Percentiles rank a stretch among this genome's conserved stretches.
phyloP scores from a whole-genome alignment of 441 rosid genomes.

The Eruca vesicaria region DNA sequence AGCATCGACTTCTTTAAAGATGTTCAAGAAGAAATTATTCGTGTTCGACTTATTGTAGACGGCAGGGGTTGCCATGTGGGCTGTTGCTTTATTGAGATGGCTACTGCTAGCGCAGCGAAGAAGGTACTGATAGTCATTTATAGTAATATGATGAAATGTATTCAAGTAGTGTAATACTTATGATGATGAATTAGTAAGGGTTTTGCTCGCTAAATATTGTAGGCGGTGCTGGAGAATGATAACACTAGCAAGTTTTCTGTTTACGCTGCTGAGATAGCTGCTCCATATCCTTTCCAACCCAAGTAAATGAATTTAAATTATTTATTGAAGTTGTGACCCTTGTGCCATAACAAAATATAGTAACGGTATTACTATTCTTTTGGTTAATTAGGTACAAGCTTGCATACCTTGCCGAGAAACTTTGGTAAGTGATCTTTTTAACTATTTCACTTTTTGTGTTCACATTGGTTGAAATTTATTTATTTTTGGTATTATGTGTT shows the following conservation, averaged over 20 bases:
- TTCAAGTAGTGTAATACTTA: neutral
- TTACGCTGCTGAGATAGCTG: neutral
- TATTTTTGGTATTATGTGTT: neutral
- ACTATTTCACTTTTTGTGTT: neutral
- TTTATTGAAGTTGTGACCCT: neutral
- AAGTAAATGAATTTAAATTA: neutral
- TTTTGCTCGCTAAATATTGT: neutral
- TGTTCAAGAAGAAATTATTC: neutral
- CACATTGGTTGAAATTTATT: neutral
- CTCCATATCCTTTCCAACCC: neutral
- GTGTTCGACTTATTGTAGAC: neutral
- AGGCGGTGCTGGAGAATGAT: neutral
- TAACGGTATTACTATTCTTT: neutral
- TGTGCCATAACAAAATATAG: neutral
- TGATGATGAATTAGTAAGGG: neutral
- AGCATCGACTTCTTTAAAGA: neutral
- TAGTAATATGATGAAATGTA: neutral
- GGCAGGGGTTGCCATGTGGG: neutral
- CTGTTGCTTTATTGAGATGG: constrained; percentile 1
- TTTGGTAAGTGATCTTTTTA: neutral
- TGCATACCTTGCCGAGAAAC: neutral
- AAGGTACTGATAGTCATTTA: neutral
- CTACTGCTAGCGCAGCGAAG: neutral
- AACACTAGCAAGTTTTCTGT: neutral
- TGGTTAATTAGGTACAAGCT: neutral